Conservation (phyloP, 306 rosid genomes). For the Ochetophila trinervis region DNA sequence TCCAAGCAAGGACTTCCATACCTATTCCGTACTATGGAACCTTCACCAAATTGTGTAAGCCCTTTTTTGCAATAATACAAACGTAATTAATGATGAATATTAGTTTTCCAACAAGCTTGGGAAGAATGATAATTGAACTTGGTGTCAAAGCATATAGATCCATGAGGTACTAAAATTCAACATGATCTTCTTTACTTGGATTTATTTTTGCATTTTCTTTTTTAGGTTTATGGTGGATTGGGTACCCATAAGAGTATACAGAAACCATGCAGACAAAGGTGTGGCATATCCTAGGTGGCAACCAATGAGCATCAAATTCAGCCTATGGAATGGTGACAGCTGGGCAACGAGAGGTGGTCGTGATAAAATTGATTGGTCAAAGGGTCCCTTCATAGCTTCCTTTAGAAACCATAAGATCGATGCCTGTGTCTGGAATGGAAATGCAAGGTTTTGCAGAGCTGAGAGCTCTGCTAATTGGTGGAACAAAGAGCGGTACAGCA, state of each 20-base stretch:
- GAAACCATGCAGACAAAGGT: constrained; percentile 86
- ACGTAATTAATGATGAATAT: no score
- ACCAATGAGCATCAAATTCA: constrained; percentile 78
- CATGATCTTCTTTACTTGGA: not conserved
- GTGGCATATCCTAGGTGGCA: constrained; percentile 78
- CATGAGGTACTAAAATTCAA: not conserved
- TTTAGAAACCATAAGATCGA: constrained; percentile 64
- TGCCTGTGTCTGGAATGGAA: constrained; percentile 79
- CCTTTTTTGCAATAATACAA: not conserved
- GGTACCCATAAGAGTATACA: constrained; percentile 78
- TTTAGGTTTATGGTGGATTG: constrained; percentile 80
- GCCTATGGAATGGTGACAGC: constrained; percentile 77
- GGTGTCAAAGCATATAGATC: no score
- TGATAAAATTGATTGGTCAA: constrained; percentile 82
- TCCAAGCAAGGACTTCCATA: constrained; percentile 80
- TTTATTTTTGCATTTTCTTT: not conserved
- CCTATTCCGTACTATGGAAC: constrained; percentile 86
- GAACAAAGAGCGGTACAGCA: constrained; percentile 49
- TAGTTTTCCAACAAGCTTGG: no score
- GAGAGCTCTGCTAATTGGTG: constrained; percentile 68
- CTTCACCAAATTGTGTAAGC: constrained; percentile 84
- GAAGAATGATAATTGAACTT: no score
- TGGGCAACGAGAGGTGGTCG: constrained; percentile 94
- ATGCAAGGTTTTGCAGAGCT: constrained; percentile 79
- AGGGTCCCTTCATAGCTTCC: constrained; percentile 72